Evolutionary conservation across 2,329 filamentous ascomycete genomes (phyloP).

Genomic region (Fusarium brevicatenulatum): DNA sequence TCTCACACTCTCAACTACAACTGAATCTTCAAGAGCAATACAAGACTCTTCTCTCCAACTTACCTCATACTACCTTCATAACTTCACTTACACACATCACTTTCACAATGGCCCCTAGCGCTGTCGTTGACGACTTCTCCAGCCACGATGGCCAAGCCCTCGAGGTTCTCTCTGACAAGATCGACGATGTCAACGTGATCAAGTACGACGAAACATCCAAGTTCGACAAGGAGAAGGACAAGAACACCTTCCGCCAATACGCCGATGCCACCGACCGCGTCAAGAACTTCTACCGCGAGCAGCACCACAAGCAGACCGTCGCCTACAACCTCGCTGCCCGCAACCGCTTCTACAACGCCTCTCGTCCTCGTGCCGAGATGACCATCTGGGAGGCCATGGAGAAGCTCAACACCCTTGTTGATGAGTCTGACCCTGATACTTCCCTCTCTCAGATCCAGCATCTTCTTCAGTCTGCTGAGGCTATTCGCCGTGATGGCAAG

Average conservation of each 20-base stretch:
- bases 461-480: conserved; percentile 87
- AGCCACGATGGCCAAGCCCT: conserved; percentile 48
- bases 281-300: conserved; percentile 84
- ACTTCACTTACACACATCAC: conserved; percentile 28
- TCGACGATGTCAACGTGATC: conserved; percentile 64
- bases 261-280: conserved; percentile 84
- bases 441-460: conserved; percentile 89
- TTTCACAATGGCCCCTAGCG: conserved; percentile 43
- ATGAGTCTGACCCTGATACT: conserved; percentile 92
- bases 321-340: conserved; percentile 87
- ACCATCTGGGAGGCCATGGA: conserved; percentile 92
- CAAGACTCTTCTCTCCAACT: not conserved
- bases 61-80: not conserved
- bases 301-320: conserved; percentile 77
- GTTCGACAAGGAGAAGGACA: conserved; percentile 81
- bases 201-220: conserved; percentile 65
- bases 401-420: conserved; percentile 89
- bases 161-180: conserved; percentile 60
- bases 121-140: conserved; percentile 39
- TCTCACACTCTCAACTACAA: not conserved
- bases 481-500: conserved; percentile 85
- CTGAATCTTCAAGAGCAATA: not conserved
- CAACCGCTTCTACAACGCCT: conserved; percentile 65
- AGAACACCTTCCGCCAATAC: conserved; percentile 84
- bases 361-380: conserved; percentile 74